Percentiles rank a stretch among this genome's conserved stretches.
Evolutionary conservation across 169 alveolate genomes (phyloP).

Genomic region (Besnoitia besnoiti): DNA sequence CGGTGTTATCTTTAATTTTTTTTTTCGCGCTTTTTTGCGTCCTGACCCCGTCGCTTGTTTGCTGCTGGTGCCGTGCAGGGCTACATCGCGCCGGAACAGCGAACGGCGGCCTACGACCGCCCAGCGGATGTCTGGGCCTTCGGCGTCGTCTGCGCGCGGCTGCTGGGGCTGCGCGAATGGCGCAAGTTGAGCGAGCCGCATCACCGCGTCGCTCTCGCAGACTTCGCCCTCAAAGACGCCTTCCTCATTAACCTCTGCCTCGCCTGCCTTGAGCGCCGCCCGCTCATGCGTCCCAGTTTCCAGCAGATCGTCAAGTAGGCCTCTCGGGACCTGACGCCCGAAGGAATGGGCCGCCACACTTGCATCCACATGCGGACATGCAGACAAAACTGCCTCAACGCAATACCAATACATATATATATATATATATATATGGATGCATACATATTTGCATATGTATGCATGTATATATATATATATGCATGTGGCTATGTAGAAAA

Average conservation of each 20-base stretch:
- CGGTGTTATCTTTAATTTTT: neutral
- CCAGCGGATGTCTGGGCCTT: slow-evolving; percentile 72
- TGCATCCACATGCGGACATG: no score
- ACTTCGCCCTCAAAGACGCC: slow-evolving; percentile 43
- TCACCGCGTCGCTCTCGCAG: neutral
- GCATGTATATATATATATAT: no score
- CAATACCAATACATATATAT: no score
- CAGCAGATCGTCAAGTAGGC: slow-evolving; percentile 59
- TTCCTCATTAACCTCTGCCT: slow-evolving; percentile 49
- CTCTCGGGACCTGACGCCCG: no score
- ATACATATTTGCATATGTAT: no score
- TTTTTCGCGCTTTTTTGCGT: neutral
- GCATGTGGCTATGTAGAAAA: no score
- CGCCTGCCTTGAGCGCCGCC: slow-evolving; percentile 56
- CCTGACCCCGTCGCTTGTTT: neutral
- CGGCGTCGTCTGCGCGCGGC: slow-evolving; percentile 68
- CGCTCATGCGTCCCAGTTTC: slow-evolving; percentile 65
- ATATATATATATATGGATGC: no score
- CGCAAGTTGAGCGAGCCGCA: slow-evolving; percentile 24
- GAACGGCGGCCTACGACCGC: slow-evolving; percentile 66
- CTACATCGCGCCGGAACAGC: slow-evolving; percentile 71
- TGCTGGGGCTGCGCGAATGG: slow-evolving; percentile 58
- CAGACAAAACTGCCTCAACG: no score
- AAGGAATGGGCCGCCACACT: no score
- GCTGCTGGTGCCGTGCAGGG: slow-evolving; percentile 49